Conservation (phyloP, 2,329 filamentous ascomycete species). For the Apiospora saccharicola region DNA sequence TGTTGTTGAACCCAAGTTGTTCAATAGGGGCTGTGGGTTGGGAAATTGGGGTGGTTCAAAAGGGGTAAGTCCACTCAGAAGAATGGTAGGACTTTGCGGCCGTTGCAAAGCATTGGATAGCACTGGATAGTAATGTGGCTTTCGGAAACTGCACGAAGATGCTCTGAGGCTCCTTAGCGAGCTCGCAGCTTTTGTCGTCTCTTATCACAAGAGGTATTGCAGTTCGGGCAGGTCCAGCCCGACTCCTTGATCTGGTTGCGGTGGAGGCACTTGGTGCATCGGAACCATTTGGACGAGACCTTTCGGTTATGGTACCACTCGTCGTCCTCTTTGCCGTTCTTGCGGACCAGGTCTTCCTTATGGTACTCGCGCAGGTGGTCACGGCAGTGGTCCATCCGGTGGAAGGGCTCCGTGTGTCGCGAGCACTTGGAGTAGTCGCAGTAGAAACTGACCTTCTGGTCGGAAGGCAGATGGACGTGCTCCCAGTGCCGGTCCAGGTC, state of each 20-base stretch:
- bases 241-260: constrained; percentile 50
- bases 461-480: constrained; percentile 54
- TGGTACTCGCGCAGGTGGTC: constrained; percentile 65
- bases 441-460: constrained; percentile 50
- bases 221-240: constrained; percentile 55
- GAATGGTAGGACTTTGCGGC: background rate
- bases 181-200: constrained; percentile 43
- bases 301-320: constrained; percentile 50
- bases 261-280: constrained; percentile 60
- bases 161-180: constrained; percentile 26
- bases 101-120: background rate
- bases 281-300: constrained; percentile 56
- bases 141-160: background rate
- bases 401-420: constrained; percentile 55
- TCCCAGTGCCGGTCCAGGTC: constrained; percentile 62
- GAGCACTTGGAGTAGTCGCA: constrained; percentile 62
- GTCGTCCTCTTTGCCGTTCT: constrained; percentile 37
- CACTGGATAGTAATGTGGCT: background rate
- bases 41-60: background rate
- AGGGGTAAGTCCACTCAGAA: background rate
- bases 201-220: constrained; percentile 55
- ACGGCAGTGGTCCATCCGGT: constrained; percentile 63
- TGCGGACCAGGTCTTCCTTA: constrained; percentile 53
- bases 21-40: background rate
- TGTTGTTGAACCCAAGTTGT: background rate